Evolutionary conservation across 805 yeast species (phyloP), one percentile per base, ranked within the genome.

Genomic region (Candida germanica): DNA sequence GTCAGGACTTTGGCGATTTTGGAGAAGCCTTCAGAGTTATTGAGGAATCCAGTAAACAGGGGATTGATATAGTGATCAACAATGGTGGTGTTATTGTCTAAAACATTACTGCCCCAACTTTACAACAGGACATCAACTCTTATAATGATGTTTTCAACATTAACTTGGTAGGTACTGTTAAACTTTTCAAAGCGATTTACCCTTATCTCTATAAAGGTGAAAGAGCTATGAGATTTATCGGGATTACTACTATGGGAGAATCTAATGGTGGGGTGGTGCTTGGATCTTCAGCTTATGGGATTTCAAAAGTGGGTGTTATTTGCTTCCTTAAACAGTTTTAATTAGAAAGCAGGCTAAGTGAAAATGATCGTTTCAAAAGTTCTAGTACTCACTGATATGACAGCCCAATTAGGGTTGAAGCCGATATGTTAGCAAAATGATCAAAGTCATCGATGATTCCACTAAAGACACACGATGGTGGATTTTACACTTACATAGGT

Each of bases 261-360:
- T 29, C 40, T 9, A 29, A 66, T 54, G 6, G 49, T 56, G 14
- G 38, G 53, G 11, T 41, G 42, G 15, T 44, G 20, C 7, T 7
- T 17, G 1, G 47, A 33, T 28, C 12, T 8, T 12, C 47, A 5
- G 58, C 61, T 13, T 65, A 65, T 38, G 68, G 68, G 3, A 49
- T 47, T 26, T 56, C 67, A 5, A 65, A 66, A 45, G 64, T 67
- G 8, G 71, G 64, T 1, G 41, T 83, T 46, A 79, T 79, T 39
- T 74, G 75, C 49, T 93, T 91, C 52, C 96, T 91, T 58, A 71
- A 65, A 27, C 78, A 79, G 26, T 93, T 87, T 55, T 69, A 91
- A 46, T 78, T 74, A 16, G 80, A 77, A 35, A 83, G 93, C 2
- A 73, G 66, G 37, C 4, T 11, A 3, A 14, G 15, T 6, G 29